These are phyloP conservation scores for Fusarium fujikuroi DNA, from an alignment of 2,329 filamentous ascomycete species.

Conservation along the genomic window DNA sequence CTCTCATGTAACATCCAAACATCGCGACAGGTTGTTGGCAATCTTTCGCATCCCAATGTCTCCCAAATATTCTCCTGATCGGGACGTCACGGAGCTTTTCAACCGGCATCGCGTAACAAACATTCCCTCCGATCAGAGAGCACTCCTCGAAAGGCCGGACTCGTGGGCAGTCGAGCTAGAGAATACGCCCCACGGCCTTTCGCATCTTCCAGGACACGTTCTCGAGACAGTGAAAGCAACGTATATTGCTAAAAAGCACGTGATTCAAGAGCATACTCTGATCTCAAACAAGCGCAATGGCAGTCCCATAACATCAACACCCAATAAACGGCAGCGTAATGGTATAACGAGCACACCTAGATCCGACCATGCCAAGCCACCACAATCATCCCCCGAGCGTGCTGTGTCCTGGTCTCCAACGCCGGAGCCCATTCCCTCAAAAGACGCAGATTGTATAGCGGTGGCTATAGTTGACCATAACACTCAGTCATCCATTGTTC, in stretches of 20 bases:
- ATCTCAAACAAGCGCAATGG: slow-evolving; percentile 9
- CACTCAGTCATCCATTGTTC: slow-evolving; percentile 36
- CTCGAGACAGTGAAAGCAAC: slow-evolving; percentile 47
- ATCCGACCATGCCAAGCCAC: neutral
- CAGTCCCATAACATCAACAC: neutral
- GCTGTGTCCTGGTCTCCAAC: slow-evolving; percentile 38
- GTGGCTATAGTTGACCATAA: neutral
- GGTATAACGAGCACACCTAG: neutral
- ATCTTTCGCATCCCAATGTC: slow-evolving; percentile 43
- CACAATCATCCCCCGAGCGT: slow-evolving; percentile 15
- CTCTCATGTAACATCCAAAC: slow-evolving; percentile 39
- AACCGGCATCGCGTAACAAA: slow-evolving; percentile 43
- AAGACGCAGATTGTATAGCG: neutral
- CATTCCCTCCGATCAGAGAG: slow-evolving; percentile 54
- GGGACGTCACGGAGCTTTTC: slow-evolving; percentile 41
- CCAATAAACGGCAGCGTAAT: slow-evolving; percentile 25
- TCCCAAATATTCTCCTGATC: slow-evolving; percentile 35
- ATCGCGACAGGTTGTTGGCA: slow-evolving; percentile 27
- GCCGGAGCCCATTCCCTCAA: slow-evolving; percentile 2
- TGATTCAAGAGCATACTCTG: neutral
- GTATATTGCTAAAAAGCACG: slow-evolving; percentile 25
- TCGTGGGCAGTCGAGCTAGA: slow-evolving; percentile 51
- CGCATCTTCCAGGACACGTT: slow-evolving; percentile 52
- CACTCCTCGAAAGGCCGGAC: slow-evolving; percentile 48
- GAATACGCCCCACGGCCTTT: slow-evolving; percentile 37